These are phyloP conservation scores for Kwoniella dendrophila DNA, from an alignment of 768 basidiomycete genomes.

Conservation along the genomic window DNA sequence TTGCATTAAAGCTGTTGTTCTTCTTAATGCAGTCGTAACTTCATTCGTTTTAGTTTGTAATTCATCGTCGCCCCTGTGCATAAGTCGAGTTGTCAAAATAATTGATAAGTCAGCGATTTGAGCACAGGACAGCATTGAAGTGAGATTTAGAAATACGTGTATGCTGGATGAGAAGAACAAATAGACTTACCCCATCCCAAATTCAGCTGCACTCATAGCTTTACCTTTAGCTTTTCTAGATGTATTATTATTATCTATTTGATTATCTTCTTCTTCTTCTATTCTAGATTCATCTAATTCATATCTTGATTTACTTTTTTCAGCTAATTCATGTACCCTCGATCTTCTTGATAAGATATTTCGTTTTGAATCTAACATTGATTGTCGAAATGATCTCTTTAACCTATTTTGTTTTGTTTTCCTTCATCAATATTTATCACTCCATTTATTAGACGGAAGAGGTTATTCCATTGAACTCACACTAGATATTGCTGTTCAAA, in stretches of 20 bases:
- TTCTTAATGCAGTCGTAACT: constrained; percentile 82
- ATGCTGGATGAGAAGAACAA: neutral
- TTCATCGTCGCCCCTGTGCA: constrained; percentile 68
- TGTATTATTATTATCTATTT: neutral
- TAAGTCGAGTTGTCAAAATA: neutral
- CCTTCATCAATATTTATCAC: constrained; percentile 58
- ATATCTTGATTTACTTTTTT: neutral
- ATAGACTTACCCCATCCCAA: constrained; percentile 65
- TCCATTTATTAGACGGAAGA: neutral
- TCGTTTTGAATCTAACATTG: constrained; percentile 72
- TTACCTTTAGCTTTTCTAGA: constrained; percentile 54
- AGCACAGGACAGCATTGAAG: no score
- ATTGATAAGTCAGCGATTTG: no score
- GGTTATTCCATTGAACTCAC: constrained; percentile 12
- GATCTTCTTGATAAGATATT: constrained; percentile 68
- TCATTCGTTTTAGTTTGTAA: constrained; percentile 87
- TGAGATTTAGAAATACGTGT: neutral
- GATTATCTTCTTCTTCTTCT: neutral
- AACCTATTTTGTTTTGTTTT: constrained; percentile 54
- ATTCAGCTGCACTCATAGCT: constrained; percentile 54
- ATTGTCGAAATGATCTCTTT: constrained; percentile 67
- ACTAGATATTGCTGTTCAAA: constrained; percentile 19
- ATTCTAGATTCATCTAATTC: constrained; percentile 8
- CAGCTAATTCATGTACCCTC: constrained; percentile 68
- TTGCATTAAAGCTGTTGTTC: constrained; percentile 85